phyloP scores from a whole-genome alignment of 176 grass and related monocot species.

The Eragrostis nindensis region DNA sequence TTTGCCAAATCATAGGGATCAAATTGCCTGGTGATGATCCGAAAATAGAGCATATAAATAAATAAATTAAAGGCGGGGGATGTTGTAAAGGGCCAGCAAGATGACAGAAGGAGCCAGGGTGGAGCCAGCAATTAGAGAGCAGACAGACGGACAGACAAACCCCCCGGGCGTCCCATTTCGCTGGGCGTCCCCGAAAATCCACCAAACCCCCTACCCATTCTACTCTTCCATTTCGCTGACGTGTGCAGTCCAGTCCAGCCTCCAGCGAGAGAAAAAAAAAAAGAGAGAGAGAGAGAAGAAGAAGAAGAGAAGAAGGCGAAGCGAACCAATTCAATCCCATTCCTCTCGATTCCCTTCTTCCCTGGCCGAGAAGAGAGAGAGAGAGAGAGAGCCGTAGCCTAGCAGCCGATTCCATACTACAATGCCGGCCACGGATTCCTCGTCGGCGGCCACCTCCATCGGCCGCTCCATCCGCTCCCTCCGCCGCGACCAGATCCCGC shows the following conservation, averaged over 20 bases:
- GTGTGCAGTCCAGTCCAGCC: too few relatives aligned
- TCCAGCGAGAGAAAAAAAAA: too few relatives aligned
- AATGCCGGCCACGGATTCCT: constrained; percentile 66
- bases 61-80: too few relatives aligned
- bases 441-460: constrained; percentile 44
- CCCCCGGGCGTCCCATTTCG: not conserved
- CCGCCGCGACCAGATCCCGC: constrained; percentile 58
- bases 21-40: not conserved
- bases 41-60: too few relatives aligned
- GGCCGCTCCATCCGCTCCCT: constrained; percentile 55
- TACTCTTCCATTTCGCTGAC: too few relatives aligned
- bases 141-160: constrained; percentile 32
- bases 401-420: not conserved
- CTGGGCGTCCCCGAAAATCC: too few relatives aligned
- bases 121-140: constrained; percentile 13
- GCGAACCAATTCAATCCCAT: not conserved
- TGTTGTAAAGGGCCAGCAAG: not conserved
- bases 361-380: not conserved
- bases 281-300: too few relatives aligned
- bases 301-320: too few relatives aligned
- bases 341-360: not conserved
- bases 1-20: not conserved
- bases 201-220: too few relatives aligned
- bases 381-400: not conserved
- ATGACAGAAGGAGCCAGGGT: constrained; percentile 13